A percentile compares a stretch with the other conserved stretches of the same genome.
These are phyloP conservation scores for Metschnikowia matae DNA, from an alignment of 805 yeast genomes.

Conservation along the genomic window DNA sequence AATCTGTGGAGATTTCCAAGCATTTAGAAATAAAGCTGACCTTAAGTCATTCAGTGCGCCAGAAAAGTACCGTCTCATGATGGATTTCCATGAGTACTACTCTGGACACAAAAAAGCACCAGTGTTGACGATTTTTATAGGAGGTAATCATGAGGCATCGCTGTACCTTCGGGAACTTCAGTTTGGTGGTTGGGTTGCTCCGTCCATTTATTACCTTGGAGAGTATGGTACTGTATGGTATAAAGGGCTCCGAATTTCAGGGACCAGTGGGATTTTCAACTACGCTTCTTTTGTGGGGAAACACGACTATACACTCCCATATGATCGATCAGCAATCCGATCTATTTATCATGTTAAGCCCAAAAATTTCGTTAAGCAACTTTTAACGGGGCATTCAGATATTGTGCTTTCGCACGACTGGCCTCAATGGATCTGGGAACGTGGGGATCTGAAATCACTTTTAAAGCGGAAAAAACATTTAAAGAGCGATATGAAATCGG, in stretches of 20 bases:
- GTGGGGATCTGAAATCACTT: conserved; percentile 55
- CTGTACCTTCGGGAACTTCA: conserved; percentile 67
- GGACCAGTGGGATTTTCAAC: conserved; percentile 81
- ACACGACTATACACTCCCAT: conserved; percentile 38
- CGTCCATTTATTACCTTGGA: conserved; percentile 82
- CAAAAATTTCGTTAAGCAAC: conserved; percentile 55
- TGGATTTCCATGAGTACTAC: conserved; percentile 79
- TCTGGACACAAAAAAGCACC: conserved; percentile 62
- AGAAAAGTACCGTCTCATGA: conserved; percentile 63
- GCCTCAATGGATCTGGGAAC: conserved; percentile 75
- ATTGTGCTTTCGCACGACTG: conserved; percentile 84
- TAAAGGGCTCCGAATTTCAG: conserved; percentile 73
- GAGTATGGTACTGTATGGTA: conserved; percentile 69
- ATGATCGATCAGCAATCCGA: conserved; percentile 41
- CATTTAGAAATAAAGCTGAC: conserved; percentile 62
- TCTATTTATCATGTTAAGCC: conserved; percentile 74
- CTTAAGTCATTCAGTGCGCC: conserved; percentile 74
- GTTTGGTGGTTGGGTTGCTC: conserved; percentile 92
- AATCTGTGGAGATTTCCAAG: conserved; percentile 91
- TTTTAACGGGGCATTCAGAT: conserved; percentile 42
- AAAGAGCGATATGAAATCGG: conserved; percentile 53
- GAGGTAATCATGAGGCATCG: conserved; percentile 95
- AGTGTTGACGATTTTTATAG: conserved; percentile 72
- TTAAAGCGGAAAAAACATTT: conserved; percentile 64
- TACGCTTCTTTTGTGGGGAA: conserved; percentile 23